Evolutionary conservation across 2,329 filamentous ascomycete genomes (phyloP), one percentile per base, ranked within the genome.

Genomic region (Diaporthe sp.): DNA sequence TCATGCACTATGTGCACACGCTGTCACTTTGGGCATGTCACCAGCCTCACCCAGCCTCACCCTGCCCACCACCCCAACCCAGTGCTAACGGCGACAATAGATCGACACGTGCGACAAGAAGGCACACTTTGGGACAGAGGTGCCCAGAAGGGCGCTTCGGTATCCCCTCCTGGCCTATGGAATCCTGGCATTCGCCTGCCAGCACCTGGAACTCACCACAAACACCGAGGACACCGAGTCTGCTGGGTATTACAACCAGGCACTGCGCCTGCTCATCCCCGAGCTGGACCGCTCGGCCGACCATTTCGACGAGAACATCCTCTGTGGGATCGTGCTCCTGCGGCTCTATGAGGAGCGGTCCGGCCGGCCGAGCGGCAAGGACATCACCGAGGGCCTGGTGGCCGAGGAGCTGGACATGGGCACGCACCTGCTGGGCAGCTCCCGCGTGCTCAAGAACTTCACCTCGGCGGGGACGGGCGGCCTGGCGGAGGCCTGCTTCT

Each of bases 401-500:
- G n/a, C 50, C 27, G 15, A 9, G 79, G 79, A 81, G 53, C 72
- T 75, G 1, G 80, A 81, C 53, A 76, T 76, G 22, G 79, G 77
- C 15, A 80, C 80, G 0, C 80, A 81, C 50, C 76, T 81, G 0
- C 73, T 77, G 3, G 80, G 80, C 6, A 80, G 79, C 50, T 78
- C 80, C 0, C 76, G 77, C 25, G 70, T 81, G 0, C 73, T 81
- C 35, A 79, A 79, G 39, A 77, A 77, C 35, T 77, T 81, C 1
- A 77, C 77, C 15, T 77, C 76, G 51, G 77, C 80, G 22, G 59
- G 27, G 4, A 35, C 39, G 27, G 80, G 80, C 8, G 81, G 83
- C 0, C 80, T 86, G n/a, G 83, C 83, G 2, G 83, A 85, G 70
- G 85, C 85, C 9, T 82, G 84, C 0, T 86, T 85, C 76, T 87